phyloP scores from a whole-genome alignment of 257 asterid genomes.

The Jaltomata sinuosa region DNA sequence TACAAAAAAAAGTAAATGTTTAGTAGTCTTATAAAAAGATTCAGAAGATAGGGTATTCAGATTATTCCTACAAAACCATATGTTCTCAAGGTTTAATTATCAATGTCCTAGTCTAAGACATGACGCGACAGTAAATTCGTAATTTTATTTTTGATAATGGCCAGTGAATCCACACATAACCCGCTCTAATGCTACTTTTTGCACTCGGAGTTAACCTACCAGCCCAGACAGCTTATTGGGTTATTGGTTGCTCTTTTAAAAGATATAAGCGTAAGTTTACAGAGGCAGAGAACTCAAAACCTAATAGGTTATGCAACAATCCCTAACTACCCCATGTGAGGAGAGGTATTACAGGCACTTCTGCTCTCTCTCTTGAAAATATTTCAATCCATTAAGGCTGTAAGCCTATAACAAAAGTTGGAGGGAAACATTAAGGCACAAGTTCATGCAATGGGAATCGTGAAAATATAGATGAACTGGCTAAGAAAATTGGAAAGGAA shows the following conservation, averaged over 20 bases:
- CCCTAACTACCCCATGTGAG: not conserved
- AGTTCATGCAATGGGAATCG: not conserved
- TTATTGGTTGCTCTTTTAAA: not conserved
- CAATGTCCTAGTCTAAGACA: not conserved
- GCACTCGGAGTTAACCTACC: not conserved
- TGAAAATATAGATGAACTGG: not conserved
- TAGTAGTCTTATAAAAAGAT: not conserved
- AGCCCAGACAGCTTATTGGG: not conserved
- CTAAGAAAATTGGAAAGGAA: not conserved
- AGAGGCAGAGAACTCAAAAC: not conserved
- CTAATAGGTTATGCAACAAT: not conserved
- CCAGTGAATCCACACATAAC: not conserved
- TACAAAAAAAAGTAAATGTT: not conserved
- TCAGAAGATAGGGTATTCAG: not conserved
- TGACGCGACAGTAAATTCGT: not conserved
- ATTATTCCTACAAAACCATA: slow-evolving; percentile 1
- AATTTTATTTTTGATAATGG: not conserved
- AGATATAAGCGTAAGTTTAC: not conserved
- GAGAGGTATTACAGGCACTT: not conserved
- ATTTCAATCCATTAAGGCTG: not conserved
- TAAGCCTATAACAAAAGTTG: not conserved
- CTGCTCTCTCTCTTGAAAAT: not conserved
- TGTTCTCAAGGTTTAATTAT: not conserved
- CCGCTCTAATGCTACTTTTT: not conserved
- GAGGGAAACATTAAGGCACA: not conserved